Base-by-base conservation (phyloP, 495 filamentous ascomycete species). In the Geopyxis carbonaria region DNA sequence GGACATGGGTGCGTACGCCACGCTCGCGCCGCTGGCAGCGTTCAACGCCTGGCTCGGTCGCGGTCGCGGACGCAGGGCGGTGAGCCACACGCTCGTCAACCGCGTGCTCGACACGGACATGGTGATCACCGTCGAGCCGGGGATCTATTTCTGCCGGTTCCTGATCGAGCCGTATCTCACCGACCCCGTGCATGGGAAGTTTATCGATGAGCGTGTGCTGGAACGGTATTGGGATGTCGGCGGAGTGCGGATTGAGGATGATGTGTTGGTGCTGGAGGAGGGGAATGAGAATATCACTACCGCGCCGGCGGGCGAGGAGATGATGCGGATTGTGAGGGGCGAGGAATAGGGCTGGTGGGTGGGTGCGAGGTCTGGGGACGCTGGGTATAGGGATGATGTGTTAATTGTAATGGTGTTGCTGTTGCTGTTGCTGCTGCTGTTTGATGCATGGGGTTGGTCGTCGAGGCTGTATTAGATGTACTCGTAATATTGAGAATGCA, bases 171-270 rank as follows among this genome's bases (percentile, higher is more conserved):
- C 62, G 21, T 68, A 67, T 45, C 66, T 82, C 22, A 64, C 64
- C 15, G 64, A 74, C 45, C 64, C 70, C 0, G 52, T 64, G 32
- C 76, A 82, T 40, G 61, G 64, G 14, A 61, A 65, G 29, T 87
- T 73, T 53, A 85, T 95, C 59, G 69, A 93, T 63, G 68, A 67
- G 42, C 64, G 70, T 2, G 70, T 76, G 24, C 65, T 91, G 2
- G 69, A 70, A 11, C 66, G 68, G 45, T 93, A 80, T 51, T 76
- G 78, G 45, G 64, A 64, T 19, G 73, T 93, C 16, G 87, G 87
- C 13, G 87, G 87, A 10, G 84, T 89, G 21, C 69, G 87, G 24
- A 87, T 95, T 45, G 87, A 95, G 62, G 87, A 93, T 58, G 79
- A 85, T 57, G 76, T 93, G 34, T 64, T 92, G 8, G 73, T 93